phyloP scores from a whole-genome alignment of 148 eudicot genomes.

The Rhododendron ovatum region DNA sequence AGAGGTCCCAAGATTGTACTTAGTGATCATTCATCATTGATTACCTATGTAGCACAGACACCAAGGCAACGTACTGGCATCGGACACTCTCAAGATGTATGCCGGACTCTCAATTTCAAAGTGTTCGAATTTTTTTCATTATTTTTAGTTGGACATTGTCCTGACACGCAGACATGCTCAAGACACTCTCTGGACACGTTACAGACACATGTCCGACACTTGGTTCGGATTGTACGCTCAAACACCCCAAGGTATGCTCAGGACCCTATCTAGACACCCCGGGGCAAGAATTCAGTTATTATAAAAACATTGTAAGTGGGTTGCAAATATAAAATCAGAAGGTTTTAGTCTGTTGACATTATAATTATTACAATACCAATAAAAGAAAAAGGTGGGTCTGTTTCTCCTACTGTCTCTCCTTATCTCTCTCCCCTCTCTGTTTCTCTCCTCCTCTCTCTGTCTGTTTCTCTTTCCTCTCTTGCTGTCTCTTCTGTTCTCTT shows the following conservation, averaged over 20 bases:
- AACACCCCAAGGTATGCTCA: too few species aligned
- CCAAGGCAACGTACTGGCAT: neutral
- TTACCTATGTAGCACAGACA: neutral
- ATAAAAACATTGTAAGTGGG: neutral
- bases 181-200: too few species aligned
- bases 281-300: too few species aligned
- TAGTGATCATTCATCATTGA: neutral
- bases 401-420: neutral
- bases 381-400: neutral
- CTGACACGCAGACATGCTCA: neutral
- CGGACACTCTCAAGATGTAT: neutral
- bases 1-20: neutral
- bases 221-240: too few species aligned
- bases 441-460: neutral
- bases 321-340: neutral
- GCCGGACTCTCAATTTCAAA: too few species aligned
- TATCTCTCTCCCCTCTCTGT: too few species aligned
- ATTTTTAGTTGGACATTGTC: neutral
- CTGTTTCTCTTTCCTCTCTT: neutral
- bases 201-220: too few species aligned
- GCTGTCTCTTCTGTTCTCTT: neutral
- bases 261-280: too few species aligned
- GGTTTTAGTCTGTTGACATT: neutral
- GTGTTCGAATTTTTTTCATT: neutral
- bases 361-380: neutral